A percentile compares a stretch with the other conserved stretches of the same genome.
Conservation (phyloP, 306 rosid species). For the Hippophae rhamnoides region DNA sequence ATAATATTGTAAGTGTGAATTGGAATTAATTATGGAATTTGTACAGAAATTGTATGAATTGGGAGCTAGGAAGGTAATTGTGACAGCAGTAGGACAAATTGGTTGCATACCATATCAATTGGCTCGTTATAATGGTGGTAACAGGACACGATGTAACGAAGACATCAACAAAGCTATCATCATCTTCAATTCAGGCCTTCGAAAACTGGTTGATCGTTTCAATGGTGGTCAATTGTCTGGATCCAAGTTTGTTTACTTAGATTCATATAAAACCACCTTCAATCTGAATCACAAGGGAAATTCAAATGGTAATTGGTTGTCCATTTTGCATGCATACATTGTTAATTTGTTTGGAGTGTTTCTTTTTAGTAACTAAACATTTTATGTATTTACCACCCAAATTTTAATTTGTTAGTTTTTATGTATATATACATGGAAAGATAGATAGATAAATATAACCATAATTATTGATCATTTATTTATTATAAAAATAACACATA, state of each 20-base stretch:
- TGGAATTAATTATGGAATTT: background rate
- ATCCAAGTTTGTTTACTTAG: constrained; percentile 70
- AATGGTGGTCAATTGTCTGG: constrained; percentile 59
- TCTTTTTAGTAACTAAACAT: no score
- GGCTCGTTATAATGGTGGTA: background rate
- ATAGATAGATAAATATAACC: no score
- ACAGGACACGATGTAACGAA: constrained; percentile 21
- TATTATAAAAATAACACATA: no score
- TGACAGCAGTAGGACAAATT: constrained; percentile 1
- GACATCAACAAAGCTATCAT: constrained; percentile 16
- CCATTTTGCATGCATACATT: background rate
- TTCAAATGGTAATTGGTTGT: constrained; percentile 34
- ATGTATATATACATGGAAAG: no score
- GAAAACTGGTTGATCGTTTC: constrained; percentile 13
- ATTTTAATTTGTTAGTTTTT: no score
- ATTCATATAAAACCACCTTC: constrained; percentile 49
- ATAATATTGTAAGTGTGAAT: no score
- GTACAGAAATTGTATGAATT: constrained; percentile 2
- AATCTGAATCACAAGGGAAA: constrained; percentile 45
- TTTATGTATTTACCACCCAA: no score
- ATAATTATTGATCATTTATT: no score
- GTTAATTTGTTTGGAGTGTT: no score
- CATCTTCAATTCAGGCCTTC: constrained; percentile 25
- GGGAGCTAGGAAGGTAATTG: constrained; percentile 20
- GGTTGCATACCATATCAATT: constrained; percentile 28